A percentile compares a stretch with the other conserved stretches of the same genome.
Conservation (phyloP, 2,329 filamentous ascomycete genomes). For the Xylariaceae sp. region DNA sequence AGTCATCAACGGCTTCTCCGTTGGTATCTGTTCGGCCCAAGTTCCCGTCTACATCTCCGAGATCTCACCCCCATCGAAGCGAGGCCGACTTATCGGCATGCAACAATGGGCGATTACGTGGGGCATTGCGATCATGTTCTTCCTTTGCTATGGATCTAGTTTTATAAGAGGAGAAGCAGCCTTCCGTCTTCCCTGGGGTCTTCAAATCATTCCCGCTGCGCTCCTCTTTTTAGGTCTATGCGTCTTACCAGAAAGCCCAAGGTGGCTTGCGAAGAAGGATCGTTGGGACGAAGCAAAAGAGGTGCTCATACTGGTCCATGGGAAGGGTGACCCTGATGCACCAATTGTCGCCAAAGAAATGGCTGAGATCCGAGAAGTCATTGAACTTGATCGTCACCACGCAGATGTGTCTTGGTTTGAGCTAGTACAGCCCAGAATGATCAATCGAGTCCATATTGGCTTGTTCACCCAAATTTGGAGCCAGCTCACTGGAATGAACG, state of each 20-base stretch:
- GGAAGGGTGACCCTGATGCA: constrained; percentile 66
- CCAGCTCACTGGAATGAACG: constrained; percentile 79
- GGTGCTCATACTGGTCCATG: constrained; percentile 64
- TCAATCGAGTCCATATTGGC: constrained; percentile 74
- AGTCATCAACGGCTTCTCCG: constrained; percentile 72
- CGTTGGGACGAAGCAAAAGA: constrained; percentile 52
- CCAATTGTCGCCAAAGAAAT: constrained; percentile 72
- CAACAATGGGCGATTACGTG: constrained; percentile 55
- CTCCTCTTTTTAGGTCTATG: constrained; percentile 50
- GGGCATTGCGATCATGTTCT: constrained; percentile 56
- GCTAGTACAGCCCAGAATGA: constrained; percentile 74
- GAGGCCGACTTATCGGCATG: constrained; percentile 51
- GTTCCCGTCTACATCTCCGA: constrained; percentile 75
- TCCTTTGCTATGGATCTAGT: constrained; percentile 54
- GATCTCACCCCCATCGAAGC: constrained; percentile 56
- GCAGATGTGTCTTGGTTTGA: constrained; percentile 73
- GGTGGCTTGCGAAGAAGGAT: constrained; percentile 57
- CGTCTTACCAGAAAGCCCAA: constrained; percentile 55
- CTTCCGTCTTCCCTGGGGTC: constrained; percentile 57
- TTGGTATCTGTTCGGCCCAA: constrained; percentile 75
- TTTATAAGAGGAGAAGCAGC: constrained; percentile 50
- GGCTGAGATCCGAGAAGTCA: constrained; percentile 74
- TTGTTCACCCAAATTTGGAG: constrained; percentile 78
- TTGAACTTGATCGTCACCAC: constrained; percentile 75
- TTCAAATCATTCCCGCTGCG: constrained; percentile 53